Conservation (phyloP, 352 stramenopile genomes). For the Pythium periplocum region DNA sequence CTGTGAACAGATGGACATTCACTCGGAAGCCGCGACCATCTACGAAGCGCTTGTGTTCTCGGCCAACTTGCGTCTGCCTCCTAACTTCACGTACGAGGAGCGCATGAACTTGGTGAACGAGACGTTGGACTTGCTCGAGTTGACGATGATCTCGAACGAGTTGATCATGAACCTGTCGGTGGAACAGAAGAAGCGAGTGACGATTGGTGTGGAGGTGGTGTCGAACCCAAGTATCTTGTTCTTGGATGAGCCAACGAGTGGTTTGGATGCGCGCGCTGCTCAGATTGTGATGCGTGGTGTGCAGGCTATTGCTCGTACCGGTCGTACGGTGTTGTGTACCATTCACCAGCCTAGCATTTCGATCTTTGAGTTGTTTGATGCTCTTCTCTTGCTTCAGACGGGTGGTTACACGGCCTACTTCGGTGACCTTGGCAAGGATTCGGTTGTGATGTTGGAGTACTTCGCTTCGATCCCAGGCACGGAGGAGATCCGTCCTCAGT, state of each 20-base stretch:
- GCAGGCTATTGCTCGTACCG: conserved; percentile 76
- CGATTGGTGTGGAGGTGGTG: conserved; percentile 91
- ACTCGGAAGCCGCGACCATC: conserved; percentile 80
- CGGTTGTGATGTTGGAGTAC: conserved; percentile 82
- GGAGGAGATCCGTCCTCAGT: conserved; percentile 55
- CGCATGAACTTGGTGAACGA: conserved; percentile 47
- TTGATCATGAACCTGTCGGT: conserved; percentile 74
- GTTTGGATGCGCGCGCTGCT: conserved; percentile 81
- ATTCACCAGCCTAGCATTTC: conserved; percentile 62
- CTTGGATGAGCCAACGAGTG: conserved; percentile 89
- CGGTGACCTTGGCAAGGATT: conserved; percentile 79
- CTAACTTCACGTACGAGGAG: conserved; percentile 30
- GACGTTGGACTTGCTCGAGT: conserved; percentile 51
- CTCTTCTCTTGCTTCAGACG: conserved; percentile 75
- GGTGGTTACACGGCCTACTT: conserved; percentile 74
- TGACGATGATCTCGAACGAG: conserved; percentile 32
- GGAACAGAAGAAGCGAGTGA: conserved; percentile 92
- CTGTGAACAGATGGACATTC: conserved; percentile 83
- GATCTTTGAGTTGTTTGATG: conserved; percentile 92
- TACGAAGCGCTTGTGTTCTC: conserved; percentile 90
- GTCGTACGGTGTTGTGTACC: conserved; percentile 80
- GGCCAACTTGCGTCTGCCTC: conserved; percentile 75
- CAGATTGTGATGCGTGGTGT: conserved; percentile 86
- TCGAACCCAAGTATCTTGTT: conserved; percentile 93
- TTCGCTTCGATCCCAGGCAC: conserved; percentile 75